Conservation (phyloP, 2,329 filamentous ascomycete species). For the Colletotrichum tropicale region DNA sequence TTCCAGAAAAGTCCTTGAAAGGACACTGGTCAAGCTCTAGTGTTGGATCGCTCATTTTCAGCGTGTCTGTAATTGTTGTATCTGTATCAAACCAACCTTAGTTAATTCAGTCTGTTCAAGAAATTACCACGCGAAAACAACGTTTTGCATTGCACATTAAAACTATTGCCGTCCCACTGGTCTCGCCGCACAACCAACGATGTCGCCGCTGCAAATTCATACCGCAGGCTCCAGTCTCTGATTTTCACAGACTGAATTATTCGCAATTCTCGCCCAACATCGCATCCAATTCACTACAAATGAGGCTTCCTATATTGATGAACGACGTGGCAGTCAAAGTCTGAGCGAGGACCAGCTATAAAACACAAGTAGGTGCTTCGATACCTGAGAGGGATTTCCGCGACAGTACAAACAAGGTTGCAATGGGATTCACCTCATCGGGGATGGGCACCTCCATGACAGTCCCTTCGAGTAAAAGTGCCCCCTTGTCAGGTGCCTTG, state of each 20-base stretch:
- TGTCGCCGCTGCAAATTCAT: neutral
- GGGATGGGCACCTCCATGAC: neutral
- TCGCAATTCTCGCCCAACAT: neutral
- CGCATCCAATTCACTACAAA: neutral
- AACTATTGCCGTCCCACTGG: neutral
- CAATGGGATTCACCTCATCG: neutral
- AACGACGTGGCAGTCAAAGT: neutral
- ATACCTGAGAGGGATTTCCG: neutral
- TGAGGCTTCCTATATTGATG: neutral
- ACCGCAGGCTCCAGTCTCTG: neutral
- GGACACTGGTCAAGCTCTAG: neutral
- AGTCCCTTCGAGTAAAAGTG: neutral
- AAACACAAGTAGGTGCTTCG: neutral
- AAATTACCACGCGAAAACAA: neutral
- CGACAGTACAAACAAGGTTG: neutral
- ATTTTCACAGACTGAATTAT: neutral
- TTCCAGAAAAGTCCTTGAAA: neutral
- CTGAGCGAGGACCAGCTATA: neutral
- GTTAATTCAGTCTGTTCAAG: neutral
- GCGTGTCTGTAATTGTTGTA: neutral
- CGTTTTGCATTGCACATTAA: neutral
- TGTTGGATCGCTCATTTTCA: neutral
- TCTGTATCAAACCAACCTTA: neutral
- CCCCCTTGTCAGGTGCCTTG: neutral
- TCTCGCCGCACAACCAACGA: neutral